Conservation (phyloP, 208 protist species). For the Acanthamoeba royreba region DNA sequence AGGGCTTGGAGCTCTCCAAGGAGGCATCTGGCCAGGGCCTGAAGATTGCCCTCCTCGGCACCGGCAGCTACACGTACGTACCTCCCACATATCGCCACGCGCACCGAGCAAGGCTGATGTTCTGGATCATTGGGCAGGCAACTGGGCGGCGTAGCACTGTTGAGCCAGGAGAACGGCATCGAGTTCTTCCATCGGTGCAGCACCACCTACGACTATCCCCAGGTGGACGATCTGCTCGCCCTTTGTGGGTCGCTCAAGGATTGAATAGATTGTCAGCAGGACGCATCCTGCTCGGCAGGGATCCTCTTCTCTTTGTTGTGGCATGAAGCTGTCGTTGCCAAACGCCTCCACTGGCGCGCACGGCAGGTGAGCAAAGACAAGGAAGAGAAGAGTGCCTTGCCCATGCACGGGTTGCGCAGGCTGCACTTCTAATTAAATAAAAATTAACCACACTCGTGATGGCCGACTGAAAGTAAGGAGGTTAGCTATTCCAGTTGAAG, state of each 20-base stretch:
- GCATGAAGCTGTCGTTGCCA: neutral
- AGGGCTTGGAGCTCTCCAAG: neutral
- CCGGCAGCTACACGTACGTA: neutral
- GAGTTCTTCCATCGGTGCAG: neutral
- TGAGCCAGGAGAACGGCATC: neutral
- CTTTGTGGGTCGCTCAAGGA: neutral
- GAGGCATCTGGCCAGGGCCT: neutral
- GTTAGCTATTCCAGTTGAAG: neutral
- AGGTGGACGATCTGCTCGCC: neutral
- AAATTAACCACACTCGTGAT: too few species aligned
- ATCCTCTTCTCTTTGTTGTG: neutral
- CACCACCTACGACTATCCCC: neutral
- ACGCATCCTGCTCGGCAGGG: neutral
- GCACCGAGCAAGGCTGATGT: neutral
- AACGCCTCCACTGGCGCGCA: neutral
- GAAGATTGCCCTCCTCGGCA: neutral
- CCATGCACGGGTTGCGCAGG: too few species aligned
- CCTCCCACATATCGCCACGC: neutral
- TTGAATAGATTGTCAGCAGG: neutral
- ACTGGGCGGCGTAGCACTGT: neutral
- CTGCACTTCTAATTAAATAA: too few species aligned
- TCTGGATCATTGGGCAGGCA: neutral
- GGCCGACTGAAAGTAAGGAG: too few species aligned
- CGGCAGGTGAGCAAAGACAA: neutral
- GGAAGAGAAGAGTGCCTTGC: neutral